Evolutionary conservation across 2,329 filamentous ascomycete genomes (phyloP), one percentile per base, ranked within the genome.

Genomic region (Alternaria tenuissima): DNA sequence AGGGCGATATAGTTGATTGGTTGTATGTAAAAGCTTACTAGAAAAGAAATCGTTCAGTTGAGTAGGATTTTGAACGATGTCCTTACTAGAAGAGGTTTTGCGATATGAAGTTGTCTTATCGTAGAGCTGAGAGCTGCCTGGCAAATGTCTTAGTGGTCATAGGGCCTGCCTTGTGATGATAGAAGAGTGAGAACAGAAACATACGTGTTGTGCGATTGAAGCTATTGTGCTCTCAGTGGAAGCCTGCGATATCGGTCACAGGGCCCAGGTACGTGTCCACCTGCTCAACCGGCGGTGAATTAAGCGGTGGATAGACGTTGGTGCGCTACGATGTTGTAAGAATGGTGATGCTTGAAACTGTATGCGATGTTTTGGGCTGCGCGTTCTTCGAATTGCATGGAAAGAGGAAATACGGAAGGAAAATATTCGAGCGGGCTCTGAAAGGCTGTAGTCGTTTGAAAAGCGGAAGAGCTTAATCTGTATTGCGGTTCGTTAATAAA

Each of bases 201-300:
- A 14, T 52, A 52, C 38, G n/a, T 54, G 49, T 26, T 34, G 26
- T 26, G 22, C 30, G 39, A 44, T 36, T 36, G 38, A 16, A n/a
- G n/a, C 36, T 68, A 47, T 53, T 65, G 14, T 61, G 55, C 52
- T 28, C 18, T 53, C n/a, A 26, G 36, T 6, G 43, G 58, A 26
- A 59, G 58, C 51, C 53, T 59, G 28, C n/a, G 20, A 43, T 28
- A 43, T 26, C 32, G 44, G 61, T 59, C 53, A 57, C 56, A 22
- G 36, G 47, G 28, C 14, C 36, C 30, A n/a, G 41, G 57, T 64
- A 28, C 56, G 48, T 48, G 54, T 55, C 20, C 30, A 32, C 36
- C 47, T 48, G 30, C 36, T 48, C 20, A 20, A 39, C 16, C 18
- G 59, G 61, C 65, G 58, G 62, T 62, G 58, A 55, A 47, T 62